Base-by-base conservation (phyloP, 192 early-diverging fungal species). In the Chytriomyces hyalinus region DNA sequence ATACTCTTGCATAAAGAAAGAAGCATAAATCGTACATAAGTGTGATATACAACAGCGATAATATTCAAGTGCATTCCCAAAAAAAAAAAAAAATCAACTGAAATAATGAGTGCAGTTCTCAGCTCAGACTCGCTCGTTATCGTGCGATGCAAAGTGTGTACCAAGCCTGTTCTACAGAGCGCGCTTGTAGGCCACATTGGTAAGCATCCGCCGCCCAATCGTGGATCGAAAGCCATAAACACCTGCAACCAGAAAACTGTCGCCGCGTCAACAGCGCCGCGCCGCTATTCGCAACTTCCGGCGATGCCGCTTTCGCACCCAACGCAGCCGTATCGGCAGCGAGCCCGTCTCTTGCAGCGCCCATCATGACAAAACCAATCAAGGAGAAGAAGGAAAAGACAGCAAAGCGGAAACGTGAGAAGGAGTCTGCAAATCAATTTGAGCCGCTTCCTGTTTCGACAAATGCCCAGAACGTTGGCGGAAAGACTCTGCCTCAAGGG, bases 101-200 rank as follows among this genome's bases (percentile, higher is more conserved):
- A 15, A 59, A 65, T 26, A 45, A 73, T 63, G 72, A 63, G 60
- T 13, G 61, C 72, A 6, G 26, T 85, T 74, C 89, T 92, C 50
- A 80, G 91, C 76, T 75, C 87, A 48, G 92, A 94, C 22, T 88
- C 91, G 11, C 61, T 87, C 20, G 84, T 90, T 9, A 76, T 92
- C 6, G 90, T 94, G 24, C 83, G 82, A 13, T 95, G 94, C 79
- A 88, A 87, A 22, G 68, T 70, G 13, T 95, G 94, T 72, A 49
- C 83, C 17, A 91, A 91, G 67, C 85, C 90, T 6, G 75, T 95
- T 43, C 70, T 93, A 11, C 84, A 91, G 7, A 87, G 83, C 20
- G 87, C 82, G 7, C 90, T 92, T 59, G 82, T 83, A 20, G 81
- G 87, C 6, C 94, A 95, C 78, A 45, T 85, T 77, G 88, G 91